Percentiles rank a stretch among this genome's conserved stretches.
These are phyloP conservation scores for Candida oleophila DNA, from an alignment of 805 yeast genomes.

Conservation along the genomic window DNA sequence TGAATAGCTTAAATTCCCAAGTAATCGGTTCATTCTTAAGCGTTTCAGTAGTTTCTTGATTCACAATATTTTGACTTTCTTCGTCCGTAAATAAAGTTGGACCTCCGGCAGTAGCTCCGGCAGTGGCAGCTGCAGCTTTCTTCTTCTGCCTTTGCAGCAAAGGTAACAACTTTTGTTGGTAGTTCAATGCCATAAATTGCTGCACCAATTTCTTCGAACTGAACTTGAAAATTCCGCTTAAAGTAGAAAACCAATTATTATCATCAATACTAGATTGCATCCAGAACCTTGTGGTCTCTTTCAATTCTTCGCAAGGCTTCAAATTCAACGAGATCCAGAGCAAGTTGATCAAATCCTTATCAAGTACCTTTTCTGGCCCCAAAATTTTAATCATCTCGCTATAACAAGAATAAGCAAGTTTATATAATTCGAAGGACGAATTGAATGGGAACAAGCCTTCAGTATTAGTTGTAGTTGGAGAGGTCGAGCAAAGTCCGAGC, in stretches of 20 bases:
- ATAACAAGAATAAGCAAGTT: slow-evolving; percentile 53
- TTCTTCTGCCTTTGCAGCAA: slow-evolving; percentile 42
- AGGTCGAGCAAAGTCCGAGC: slow-evolving; percentile 28
- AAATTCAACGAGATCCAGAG: slow-evolving; percentile 61
- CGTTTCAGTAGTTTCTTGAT: slow-evolving; percentile 28
- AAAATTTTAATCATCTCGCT: slow-evolving; percentile 54
- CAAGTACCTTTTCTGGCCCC: slow-evolving; percentile 44
- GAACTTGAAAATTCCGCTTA: slow-evolving; percentile 49
- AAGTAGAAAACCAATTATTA: slow-evolving; percentile 54
- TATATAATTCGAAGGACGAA: slow-evolving; percentile 38
- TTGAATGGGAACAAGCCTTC: slow-evolving; percentile 47
- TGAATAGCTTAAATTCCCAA: slow-evolving; percentile 54
- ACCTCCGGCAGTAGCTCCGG: background rate
- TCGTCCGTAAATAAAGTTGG: slow-evolving; percentile 37
- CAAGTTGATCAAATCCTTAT: slow-evolving; percentile 46
- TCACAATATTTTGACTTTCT: slow-evolving; percentile 41
- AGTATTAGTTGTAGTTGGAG: slow-evolving; percentile 37
- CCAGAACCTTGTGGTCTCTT: slow-evolving; percentile 57
- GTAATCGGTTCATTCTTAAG: slow-evolving; percentile 55
- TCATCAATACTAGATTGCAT: slow-evolving; percentile 47
- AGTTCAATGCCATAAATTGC: slow-evolving; percentile 37
- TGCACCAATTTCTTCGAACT: slow-evolving; percentile 43
- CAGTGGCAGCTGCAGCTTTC: slow-evolving; percentile 8
- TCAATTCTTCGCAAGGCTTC: slow-evolving; percentile 45
- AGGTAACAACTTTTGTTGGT: slow-evolving; percentile 40